phyloP scores from a whole-genome alignment of 306 rosid species.

The Quercus parvula region DNA sequence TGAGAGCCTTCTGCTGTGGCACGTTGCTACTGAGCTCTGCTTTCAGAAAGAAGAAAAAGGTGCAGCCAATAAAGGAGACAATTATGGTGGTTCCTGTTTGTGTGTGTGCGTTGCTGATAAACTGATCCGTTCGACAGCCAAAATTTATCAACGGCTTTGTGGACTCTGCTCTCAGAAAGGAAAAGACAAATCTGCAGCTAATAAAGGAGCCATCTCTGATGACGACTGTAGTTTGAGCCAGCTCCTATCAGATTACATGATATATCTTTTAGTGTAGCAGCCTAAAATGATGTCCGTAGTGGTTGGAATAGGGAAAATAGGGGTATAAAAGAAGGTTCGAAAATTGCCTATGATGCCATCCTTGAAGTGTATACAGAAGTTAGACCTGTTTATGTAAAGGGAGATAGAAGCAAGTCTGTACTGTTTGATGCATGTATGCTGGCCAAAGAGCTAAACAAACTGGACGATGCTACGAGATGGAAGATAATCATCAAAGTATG shows the following conservation, averaged over 20 bases:
- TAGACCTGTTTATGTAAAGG: not conserved
- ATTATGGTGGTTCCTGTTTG: no score
- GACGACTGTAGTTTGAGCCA: not conserved
- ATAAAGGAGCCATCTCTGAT: no score
- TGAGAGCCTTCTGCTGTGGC: constrained; percentile 10
- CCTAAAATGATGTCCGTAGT: not conserved
- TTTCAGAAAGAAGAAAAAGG: not conserved
- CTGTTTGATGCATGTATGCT: constrained; percentile 14
- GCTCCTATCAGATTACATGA: constrained; percentile 14
- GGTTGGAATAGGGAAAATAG: not conserved
- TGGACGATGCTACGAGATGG: constrained; percentile 7
- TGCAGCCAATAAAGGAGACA: fast-evolving
- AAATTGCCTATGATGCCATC: not conserved
- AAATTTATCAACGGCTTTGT: no score
- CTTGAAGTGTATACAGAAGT: not conserved
- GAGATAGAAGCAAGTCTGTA: constrained; percentile 12
- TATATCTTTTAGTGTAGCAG: not conserved
- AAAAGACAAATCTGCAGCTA: no score
- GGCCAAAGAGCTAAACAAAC: not conserved
- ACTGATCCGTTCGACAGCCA: no score
- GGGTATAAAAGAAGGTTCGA: fast-evolving
- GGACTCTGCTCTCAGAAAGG: no score
- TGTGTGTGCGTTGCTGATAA: no score
- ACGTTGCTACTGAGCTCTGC: constrained; percentile 21
- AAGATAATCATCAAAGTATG: no score